phyloP scores from a whole-genome alignment of 345 rosid genomes.

The Punica granatum region DNA sequence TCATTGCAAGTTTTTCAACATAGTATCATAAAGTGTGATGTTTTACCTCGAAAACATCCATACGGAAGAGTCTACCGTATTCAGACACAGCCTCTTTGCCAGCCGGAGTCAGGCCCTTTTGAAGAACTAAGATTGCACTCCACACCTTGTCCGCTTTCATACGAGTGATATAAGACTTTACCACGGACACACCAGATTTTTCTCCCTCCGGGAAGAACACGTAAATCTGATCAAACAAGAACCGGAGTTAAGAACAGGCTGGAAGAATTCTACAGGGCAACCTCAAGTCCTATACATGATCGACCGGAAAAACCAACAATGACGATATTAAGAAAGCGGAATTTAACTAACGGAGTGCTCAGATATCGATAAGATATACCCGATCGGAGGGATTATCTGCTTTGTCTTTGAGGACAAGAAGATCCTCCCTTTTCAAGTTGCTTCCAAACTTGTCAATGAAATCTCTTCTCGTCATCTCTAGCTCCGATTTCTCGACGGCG shows the following conservation, averaged over 20 bases:
- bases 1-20: not conserved
- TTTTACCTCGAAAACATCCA: conserved; percentile 46
- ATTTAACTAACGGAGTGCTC: not conserved
- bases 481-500: conserved; percentile 30
- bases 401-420: conserved; percentile 18
- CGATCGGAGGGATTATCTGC: conserved; percentile 34
- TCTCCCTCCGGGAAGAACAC: conserved; percentile 45
- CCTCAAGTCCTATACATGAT: not conserved
- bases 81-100: conserved; percentile 32
- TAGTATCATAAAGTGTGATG: not conserved
- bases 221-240: conserved; percentile 31
- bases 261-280: not conserved
- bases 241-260: not conserved
- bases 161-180: conserved; percentile 24
- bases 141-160: conserved; percentile 36
- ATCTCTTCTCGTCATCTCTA: conserved; percentile 38
- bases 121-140: conserved; percentile 41
- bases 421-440: conserved; percentile 38
- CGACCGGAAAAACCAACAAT: not conserved
- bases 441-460: conserved; percentile 40
- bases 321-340: not conserved
- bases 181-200: conserved; percentile 39
- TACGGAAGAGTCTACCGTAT: conserved; percentile 24
- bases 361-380: conserved; percentile 18
- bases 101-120: conserved; percentile 25